Evolutionary conservation across 441 rosid genomes (phyloP).

Genomic region (Biscutella laevigata): DNA sequence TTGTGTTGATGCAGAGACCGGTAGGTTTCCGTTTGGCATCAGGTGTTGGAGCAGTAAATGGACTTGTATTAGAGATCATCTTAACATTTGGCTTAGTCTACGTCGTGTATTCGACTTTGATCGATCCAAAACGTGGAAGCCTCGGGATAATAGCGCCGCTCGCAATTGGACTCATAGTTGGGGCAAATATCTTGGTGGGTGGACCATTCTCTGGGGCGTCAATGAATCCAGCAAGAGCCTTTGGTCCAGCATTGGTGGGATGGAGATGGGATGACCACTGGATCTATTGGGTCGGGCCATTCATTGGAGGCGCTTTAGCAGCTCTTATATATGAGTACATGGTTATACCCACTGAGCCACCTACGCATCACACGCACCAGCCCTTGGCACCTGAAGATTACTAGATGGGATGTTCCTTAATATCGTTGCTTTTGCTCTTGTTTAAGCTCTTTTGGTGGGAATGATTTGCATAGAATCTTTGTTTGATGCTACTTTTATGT

Average conservation of each 20-base stretch:
- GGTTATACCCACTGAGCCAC: conserved; percentile 50
- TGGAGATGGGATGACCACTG: conserved; percentile 87
- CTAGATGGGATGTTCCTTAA: conserved; percentile 21
- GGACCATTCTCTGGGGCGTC: conserved; percentile 77
- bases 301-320: conserved; percentile 58
- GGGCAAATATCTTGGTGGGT: conserved; percentile 65
- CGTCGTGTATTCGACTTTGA: conserved; percentile 49
- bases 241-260: conserved; percentile 78
- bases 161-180: conserved; percentile 57
- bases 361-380: conserved; percentile 40
- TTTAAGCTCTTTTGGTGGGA: background rate
- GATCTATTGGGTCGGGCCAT: conserved; percentile 83
- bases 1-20: conserved; percentile 48
- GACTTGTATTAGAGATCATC: conserved; percentile 48
- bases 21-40: conserved; percentile 45
- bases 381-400: conserved; percentile 81
- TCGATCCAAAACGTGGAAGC: conserved; percentile 78
- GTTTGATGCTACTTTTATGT: conserved; percentile 9
- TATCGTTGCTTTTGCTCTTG: background rate
- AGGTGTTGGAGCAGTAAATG: conserved; percentile 48
- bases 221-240: conserved; percentile 79
- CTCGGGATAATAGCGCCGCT: conserved; percentile 61
- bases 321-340: conserved; percentile 55
- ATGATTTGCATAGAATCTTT: conserved; percentile 10
- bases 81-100: conserved; percentile 61